These are phyloP conservation scores for Suhomyces bribrorum DNA, from an alignment of 1,139 yeast species.

Conservation along the genomic window DNA sequence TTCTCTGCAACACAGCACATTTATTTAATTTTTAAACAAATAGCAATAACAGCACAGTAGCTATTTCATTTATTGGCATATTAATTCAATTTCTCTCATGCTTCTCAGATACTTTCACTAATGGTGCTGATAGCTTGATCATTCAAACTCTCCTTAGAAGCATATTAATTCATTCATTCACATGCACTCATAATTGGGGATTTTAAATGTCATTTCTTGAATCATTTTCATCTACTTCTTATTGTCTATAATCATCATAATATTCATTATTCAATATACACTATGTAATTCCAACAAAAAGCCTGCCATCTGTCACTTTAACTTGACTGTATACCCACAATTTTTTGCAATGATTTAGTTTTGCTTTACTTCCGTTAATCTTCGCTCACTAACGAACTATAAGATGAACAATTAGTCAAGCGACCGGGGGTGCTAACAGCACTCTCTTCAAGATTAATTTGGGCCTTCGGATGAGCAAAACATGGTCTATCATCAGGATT, in stretches of 20 bases:
- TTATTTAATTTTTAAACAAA: too few species aligned
- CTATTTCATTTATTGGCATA: too few species aligned
- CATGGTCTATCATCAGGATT: conserved; percentile 37
- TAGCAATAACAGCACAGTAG: too few species aligned
- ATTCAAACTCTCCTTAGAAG: too few species aligned
- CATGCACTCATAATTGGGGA: too few species aligned
- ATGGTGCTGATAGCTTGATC: too few species aligned
- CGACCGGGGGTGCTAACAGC: background rate
- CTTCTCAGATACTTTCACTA: too few species aligned
- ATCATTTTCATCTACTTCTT: background rate
- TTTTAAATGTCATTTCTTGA: too few species aligned
- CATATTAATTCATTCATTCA: too few species aligned
- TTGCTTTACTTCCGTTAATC: background rate
- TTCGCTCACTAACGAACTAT: conserved; percentile 1
- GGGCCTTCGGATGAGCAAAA: conserved; percentile 45
- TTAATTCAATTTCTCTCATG: too few species aligned
- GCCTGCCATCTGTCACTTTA: background rate
- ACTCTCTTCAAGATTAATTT: conserved; percentile 16
- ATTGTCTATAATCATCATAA: background rate
- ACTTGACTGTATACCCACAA: background rate
- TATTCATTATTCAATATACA: background rate
- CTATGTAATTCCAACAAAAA: background rate
- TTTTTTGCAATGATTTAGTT: too few species aligned
- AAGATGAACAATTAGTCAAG: conserved; percentile 1
- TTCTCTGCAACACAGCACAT: too few species aligned